phyloP scores from a whole-genome alignment of 768 basidiomycete genomes.

The Russula sp. region DNA sequence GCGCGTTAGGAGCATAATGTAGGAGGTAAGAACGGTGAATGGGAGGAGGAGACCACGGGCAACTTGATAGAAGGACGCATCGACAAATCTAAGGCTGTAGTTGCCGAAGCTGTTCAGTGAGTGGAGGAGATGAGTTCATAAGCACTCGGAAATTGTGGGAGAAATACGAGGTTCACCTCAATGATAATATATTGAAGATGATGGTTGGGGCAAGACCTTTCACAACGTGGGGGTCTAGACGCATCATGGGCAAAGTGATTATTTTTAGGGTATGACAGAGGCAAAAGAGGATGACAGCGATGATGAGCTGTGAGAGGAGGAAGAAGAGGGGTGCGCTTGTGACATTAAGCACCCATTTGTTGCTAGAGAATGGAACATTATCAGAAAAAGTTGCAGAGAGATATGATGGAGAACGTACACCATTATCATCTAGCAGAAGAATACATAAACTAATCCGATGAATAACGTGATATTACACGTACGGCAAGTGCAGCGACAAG shows the following conservation, averaged over 20 bases:
- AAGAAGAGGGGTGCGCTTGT: constrained; percentile 81
- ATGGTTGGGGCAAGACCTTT: constrained; percentile 76
- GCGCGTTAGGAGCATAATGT: constrained; percentile 63
- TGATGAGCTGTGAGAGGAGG: constrained; percentile 71
- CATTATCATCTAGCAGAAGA: constrained; percentile 73
- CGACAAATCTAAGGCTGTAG: constrained; percentile 88
- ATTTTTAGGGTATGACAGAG: constrained; percentile 55
- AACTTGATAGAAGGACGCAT: constrained; percentile 93
- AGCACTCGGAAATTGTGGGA: neutral
- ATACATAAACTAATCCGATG: neutral
- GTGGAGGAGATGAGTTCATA: neutral
- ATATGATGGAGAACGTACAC: constrained; percentile 45
- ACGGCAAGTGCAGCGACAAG: constrained; percentile 85
- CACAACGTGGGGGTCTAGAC: constrained; percentile 56
- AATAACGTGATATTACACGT: constrained; percentile 33
- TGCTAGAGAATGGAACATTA: constrained; percentile 38
- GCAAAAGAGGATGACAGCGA: constrained; percentile 73
- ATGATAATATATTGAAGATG: constrained; percentile 69
- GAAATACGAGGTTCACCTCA: constrained; percentile 50
- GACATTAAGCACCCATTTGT: constrained; percentile 85
- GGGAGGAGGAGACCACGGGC: constrained; percentile 92
- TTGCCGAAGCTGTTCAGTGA: constrained; percentile 63
- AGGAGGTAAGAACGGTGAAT: constrained; percentile 87
- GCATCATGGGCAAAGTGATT: constrained; percentile 54
- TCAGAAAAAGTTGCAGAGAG: constrained; percentile 13